Evolutionary conservation across 768 basidiomycete species (phyloP).

Genomic region (Thelephora ganbajun): DNA sequence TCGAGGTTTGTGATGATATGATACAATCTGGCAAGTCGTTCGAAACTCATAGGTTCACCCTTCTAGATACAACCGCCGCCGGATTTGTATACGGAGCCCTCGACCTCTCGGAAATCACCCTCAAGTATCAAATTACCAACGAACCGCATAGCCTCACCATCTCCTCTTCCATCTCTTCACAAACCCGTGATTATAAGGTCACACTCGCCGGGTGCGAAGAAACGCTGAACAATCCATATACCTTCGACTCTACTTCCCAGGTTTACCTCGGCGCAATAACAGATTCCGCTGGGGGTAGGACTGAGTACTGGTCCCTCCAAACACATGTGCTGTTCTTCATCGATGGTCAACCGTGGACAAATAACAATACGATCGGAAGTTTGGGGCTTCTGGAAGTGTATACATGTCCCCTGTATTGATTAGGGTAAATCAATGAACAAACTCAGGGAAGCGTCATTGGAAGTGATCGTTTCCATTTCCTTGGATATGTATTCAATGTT

Average conservation of each 20-base stretch:
- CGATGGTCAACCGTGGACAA: neutral
- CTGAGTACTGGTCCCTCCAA: neutral
- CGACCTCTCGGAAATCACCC: neutral
- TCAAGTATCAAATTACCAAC: neutral
- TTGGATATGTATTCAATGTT: no score
- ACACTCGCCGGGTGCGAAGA: neutral
- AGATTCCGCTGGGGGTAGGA: neutral
- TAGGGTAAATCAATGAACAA: no score
- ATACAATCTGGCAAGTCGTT: neutral
- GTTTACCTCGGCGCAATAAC: neutral
- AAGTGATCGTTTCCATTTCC: no score
- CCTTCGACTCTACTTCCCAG: neutral
- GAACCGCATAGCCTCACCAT: neutral
- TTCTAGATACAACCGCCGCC: neutral
- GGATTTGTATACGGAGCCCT: neutral
- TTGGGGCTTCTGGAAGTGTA: neutral
- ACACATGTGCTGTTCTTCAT: neutral
- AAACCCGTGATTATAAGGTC: neutral
- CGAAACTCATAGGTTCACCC: neutral
- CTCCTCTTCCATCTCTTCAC: neutral
- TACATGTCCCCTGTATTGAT: constrained; percentile 20
- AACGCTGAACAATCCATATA: neutral
- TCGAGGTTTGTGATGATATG: neutral
- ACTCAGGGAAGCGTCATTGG: no score
- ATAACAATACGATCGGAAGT: neutral